phyloP scores from a whole-genome alignment of 2,329 filamentous ascomycete species.

The Fusarium xyrophilum region DNA sequence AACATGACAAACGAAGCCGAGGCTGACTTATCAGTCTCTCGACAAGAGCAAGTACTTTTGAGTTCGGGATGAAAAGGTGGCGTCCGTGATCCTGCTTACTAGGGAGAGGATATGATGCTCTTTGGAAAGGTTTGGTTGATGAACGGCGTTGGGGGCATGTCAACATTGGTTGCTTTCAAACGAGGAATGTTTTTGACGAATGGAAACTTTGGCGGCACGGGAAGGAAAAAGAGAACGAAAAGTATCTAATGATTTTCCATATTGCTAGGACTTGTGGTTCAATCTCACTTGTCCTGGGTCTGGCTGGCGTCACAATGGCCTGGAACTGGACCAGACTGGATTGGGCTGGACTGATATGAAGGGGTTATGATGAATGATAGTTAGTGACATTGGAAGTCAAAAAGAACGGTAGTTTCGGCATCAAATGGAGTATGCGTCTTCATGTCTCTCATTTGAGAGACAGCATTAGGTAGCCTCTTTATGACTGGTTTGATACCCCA shows the following conservation, averaged over 20 bases:
- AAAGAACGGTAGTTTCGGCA: slow-evolving; percentile 20
- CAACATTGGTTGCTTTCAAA: slow-evolving; percentile 25
- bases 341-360: background rate
- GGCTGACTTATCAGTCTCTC: background rate
- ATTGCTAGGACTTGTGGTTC: slow-evolving; percentile 7
- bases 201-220: slow-evolving; percentile 15
- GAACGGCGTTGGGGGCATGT: slow-evolving; percentile 32
- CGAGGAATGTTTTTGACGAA: slow-evolving; percentile 32
- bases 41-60: slow-evolving; percentile 3
- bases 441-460: slow-evolving; percentile 7
- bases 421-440: slow-evolving; percentile 27
- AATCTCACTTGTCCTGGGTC: slow-evolving; percentile 15
- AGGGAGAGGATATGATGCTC: slow-evolving; percentile 18
- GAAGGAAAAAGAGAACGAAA: slow-evolving; percentile 26
- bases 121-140: slow-evolving; percentile 31
- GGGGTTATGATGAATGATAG: slow-evolving; percentile 29
- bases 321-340: slow-evolving; percentile 1
- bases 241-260: slow-evolving; percentile 32
- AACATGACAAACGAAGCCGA: slow-evolving; percentile 3
- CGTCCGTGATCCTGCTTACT: background rate
- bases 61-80: slow-evolving; percentile 2
- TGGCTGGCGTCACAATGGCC: slow-evolving; percentile 1
- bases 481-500: slow-evolving; percentile 35
- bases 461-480: slow-evolving; percentile 26
- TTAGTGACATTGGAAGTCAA: slow-evolving; percentile 23